These are phyloP conservation scores for Pyrus hybrid DNA, from an alignment of 331 rosid genomes.

Conservation along the genomic window DNA sequence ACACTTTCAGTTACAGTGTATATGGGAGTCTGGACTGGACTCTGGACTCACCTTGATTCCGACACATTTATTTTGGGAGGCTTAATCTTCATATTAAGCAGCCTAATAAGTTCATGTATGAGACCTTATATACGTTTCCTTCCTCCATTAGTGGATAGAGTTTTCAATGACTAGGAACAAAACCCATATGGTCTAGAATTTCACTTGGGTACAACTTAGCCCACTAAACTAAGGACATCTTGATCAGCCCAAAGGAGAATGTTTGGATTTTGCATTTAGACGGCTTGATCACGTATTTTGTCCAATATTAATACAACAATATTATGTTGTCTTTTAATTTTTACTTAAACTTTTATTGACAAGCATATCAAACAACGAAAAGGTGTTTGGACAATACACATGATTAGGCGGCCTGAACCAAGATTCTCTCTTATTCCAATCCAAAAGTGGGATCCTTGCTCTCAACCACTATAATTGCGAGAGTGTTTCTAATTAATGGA, in stretches of 20 bases:
- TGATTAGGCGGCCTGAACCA: too few species aligned
- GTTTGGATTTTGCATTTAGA: background rate
- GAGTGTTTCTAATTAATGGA: too few species aligned
- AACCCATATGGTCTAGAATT: background rate
- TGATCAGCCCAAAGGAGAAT: background rate
- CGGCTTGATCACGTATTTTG: too few species aligned
- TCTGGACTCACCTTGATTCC: background rate
- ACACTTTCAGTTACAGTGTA: background rate
- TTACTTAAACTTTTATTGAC: too few species aligned
- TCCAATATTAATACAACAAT: too few species aligned
- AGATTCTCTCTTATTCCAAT: too few species aligned
- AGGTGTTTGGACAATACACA: too few species aligned
- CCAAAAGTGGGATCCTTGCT: too few species aligned
- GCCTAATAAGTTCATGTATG: background rate
- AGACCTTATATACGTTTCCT: background rate
- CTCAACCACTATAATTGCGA: too few species aligned
- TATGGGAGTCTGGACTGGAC: too few species aligned
- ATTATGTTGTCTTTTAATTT: too few species aligned
- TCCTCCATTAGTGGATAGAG: background rate
- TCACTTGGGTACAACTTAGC: background rate
- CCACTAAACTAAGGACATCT: background rate
- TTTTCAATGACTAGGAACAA: background rate
- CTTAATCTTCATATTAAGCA: background rate
- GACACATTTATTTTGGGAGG: slow-evolving; percentile 1
- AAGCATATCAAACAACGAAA: too few species aligned